Conservation (phyloP, 1,139 yeast species). For the Nakaseomyces kungkrabaensis region DNA sequence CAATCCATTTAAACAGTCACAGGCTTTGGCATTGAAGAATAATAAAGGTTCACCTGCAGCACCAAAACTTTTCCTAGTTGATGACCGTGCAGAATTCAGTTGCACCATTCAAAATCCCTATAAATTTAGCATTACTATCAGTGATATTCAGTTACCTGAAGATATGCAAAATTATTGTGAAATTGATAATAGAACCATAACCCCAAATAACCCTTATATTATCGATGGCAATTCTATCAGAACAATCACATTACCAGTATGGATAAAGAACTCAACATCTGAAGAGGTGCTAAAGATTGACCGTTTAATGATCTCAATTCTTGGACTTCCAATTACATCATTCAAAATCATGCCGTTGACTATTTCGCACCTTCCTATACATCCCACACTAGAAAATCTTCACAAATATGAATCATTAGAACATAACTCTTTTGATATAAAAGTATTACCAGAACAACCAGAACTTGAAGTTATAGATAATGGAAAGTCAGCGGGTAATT, state of each 20-base stretch:
- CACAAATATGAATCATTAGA: neutral
- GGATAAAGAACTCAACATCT: conserved; percentile 37
- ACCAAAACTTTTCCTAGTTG: conserved; percentile 36
- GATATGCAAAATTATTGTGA: conserved; percentile 29
- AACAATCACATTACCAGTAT: conserved; percentile 35
- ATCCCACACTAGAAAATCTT: neutral
- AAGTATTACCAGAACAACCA: conserved; percentile 27
- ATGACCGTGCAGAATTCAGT: conserved; percentile 44
- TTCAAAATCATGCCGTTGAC: conserved; percentile 10
- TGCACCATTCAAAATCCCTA: conserved; percentile 71
- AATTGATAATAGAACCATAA: conserved; percentile 12
- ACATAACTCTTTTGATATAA: conserved; percentile 9
- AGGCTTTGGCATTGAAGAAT: conserved; percentile 13
- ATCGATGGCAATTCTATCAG: conserved; percentile 36
- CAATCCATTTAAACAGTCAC: conserved; percentile 24
- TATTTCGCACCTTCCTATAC: neutral
- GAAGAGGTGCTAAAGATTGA: conserved; percentile 28
- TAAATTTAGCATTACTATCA: conserved; percentile 59
- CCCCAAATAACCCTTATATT: conserved; percentile 20
- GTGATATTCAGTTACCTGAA: conserved; percentile 38
- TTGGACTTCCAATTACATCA: conserved; percentile 35
- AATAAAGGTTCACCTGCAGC: conserved; percentile 20
- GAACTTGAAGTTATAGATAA: conserved; percentile 20
- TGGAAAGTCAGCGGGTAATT: conserved; percentile 16
- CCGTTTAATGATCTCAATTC: conserved; percentile 39